Conservation (phyloP, 805 yeast genomes). For the Hanseniaspora jakobsenii region DNA sequence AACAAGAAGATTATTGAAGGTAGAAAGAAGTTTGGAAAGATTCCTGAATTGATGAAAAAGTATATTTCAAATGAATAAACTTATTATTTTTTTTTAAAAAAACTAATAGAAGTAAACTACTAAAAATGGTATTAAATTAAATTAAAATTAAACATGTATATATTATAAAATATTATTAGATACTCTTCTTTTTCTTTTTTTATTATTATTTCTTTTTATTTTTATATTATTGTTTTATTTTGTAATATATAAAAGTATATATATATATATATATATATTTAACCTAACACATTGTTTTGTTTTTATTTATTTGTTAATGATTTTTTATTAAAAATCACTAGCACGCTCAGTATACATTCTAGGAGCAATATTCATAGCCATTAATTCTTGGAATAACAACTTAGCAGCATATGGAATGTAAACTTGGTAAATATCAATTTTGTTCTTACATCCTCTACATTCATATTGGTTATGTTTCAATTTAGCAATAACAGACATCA, state of each 20-base stretch:
- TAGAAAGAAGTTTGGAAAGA: conserved; percentile 7
- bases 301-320: not conserved
- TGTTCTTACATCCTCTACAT: conserved; percentile 96
- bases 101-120: not conserved
- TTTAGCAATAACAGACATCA: conserved; percentile 95
- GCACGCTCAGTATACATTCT: conserved; percentile 90
- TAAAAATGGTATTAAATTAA: too few relatives aligned
- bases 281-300: not conserved
- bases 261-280: not conserved
- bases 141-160: not conserved
- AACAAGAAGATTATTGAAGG: conserved; percentile 15
- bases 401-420: conserved; percentile 98
- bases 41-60: conserved; percentile 12
- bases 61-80: too few relatives aligned
- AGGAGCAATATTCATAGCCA: conserved; percentile 99
- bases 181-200: not conserved
- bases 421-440: conserved; percentile 93
- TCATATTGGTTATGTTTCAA: conserved; percentile 95
- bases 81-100: too few relatives aligned
- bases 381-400: conserved; percentile 92
- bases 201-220: conserved; percentile 2
- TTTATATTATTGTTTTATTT: not conserved
- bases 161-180: conserved; percentile 11
- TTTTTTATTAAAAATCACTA: conserved; percentile 24
- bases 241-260: not conserved